Conservation (phyloP, 2,329 filamentous ascomycete species). For the Aspergillus neoniger region DNA sequence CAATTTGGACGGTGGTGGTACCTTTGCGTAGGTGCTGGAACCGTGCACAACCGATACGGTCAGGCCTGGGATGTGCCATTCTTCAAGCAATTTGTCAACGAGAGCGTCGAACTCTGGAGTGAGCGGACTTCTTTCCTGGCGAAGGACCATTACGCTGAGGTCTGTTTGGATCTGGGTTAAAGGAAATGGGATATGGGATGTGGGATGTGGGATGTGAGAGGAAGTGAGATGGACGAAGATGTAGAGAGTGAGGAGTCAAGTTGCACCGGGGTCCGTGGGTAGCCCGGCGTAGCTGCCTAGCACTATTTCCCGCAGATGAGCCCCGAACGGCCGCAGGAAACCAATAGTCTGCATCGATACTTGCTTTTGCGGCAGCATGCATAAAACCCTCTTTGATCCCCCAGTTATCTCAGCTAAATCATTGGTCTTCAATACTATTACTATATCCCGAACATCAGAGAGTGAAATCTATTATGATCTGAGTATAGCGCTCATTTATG, state of each 20-base stretch:
- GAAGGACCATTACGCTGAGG: conserved; percentile 5
- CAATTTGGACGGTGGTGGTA: conserved; percentile 1
- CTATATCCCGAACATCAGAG: no score
- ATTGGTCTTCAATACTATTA: no score
- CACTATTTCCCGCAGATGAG: neutral
- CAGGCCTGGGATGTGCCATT: conserved; percentile 36
- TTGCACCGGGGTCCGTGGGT: neutral
- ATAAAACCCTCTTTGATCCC: no score
- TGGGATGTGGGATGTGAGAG: neutral
- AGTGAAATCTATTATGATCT: no score
- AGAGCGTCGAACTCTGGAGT: conserved; percentile 22
- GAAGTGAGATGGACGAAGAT: neutral
- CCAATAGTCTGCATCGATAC: neutral
- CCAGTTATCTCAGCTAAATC: no score
- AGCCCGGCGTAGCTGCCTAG: neutral
- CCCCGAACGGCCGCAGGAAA: neutral
- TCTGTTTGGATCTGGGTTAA: no score
- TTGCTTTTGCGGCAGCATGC: neutral
- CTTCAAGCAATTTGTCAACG: conserved; percentile 23
- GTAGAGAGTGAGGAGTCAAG: neutral
- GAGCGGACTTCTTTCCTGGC: conserved; percentile 9
- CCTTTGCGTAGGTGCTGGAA: conserved; percentile 29
- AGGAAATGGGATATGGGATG: neutral
- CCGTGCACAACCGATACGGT: conserved; percentile 31
- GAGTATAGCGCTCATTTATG: no score